Conservation (phyloP, 1,284 basidiomycete species). For the Melanopsichium pennsylvanicum region DNA sequence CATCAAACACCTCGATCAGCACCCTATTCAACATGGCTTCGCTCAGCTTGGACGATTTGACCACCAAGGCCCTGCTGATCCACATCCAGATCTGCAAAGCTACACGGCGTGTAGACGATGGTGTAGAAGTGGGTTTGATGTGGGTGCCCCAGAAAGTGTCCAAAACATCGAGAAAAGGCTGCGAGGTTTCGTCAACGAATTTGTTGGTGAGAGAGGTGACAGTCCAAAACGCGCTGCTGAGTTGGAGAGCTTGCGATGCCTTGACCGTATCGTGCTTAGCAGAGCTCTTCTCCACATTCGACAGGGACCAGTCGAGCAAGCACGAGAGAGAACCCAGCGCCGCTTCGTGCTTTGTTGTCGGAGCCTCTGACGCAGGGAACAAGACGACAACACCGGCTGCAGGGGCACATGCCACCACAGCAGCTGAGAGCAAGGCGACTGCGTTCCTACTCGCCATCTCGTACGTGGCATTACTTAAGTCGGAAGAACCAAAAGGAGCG, state of each 20-base stretch:
- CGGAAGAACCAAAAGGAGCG: no score
- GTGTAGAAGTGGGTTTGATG: conserved; percentile 4
- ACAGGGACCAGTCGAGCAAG: conserved; percentile 30
- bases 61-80: conserved; percentile 49
- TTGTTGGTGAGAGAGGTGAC: conserved; percentile 49
- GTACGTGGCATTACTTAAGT: neutral
- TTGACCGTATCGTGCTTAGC: neutral
- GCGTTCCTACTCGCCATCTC: conserved; percentile 12
- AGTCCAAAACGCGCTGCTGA: conserved; percentile 27
- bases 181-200: conserved; percentile 36
- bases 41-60: conserved; percentile 40
- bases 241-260: conserved; percentile 21
- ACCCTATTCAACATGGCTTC: conserved; percentile 51
- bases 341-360: conserved; percentile 13
- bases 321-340: conserved; percentile 13
- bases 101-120: conserved; percentile 1
- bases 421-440: conserved; percentile 29
- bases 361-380: neutral
- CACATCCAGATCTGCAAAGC: conserved; percentile 55
- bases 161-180: conserved; percentile 27
- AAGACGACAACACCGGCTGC: conserved; percentile 14
- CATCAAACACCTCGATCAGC: conserved; percentile 43
- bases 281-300: neutral
- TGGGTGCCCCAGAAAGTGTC: conserved; percentile 42
- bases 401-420: conserved; percentile 23